Evolutionary conservation across 2,329 filamentous ascomycete species (phyloP), one percentile per base, ranked within the genome.

Genomic region (Grosmannia serpens): DNA sequence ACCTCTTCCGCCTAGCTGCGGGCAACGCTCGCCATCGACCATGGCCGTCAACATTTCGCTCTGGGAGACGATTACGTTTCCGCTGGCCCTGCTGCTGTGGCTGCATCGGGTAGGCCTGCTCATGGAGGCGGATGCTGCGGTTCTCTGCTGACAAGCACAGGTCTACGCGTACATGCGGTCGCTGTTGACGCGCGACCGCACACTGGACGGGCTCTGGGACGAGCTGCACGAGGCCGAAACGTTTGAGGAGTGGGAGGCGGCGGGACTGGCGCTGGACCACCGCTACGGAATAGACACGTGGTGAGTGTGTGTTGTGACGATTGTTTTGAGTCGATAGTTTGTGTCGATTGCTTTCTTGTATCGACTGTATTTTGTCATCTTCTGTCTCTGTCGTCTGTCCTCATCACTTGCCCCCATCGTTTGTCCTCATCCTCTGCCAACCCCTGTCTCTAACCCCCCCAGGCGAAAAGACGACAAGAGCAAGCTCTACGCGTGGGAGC

Each of bases 191-290:
- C 53, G 57, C 22, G 57, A 62, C 51, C 59, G 56, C 17, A 20
- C 46, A 13, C 57, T 62, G n/a, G 58, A 57, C 11, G 59, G 46
- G 63, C 74, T 84, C 58, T 85, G 89, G 74, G 79, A 87, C 61
- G 75, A 78, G 27, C 75, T 95, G 53, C 78, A 77, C 57, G 79
- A 83, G 60, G 87, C 89, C 22, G 77, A 83, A 63, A 78, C 80
- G 29, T 95, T 87, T 68, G 88, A 94, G 67, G 87, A 94, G 68
- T 96, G 91, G 90, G 86, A 92, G 68, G 85, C 86, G 63, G 85
- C 87, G n/a, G 89, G 91, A 1, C 81, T 88, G 62, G 82, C 88
- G 66, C 79, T 96, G n/a, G 91, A 96, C 70, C 86, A 87, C 66
- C 76, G 89, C 22, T 77, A 91, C n/a, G 86, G 86, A 49, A 83